These are phyloP conservation scores for Arachis hypogaea DNA, from an alignment of 306 rosid species.

Conservation along the genomic window DNA sequence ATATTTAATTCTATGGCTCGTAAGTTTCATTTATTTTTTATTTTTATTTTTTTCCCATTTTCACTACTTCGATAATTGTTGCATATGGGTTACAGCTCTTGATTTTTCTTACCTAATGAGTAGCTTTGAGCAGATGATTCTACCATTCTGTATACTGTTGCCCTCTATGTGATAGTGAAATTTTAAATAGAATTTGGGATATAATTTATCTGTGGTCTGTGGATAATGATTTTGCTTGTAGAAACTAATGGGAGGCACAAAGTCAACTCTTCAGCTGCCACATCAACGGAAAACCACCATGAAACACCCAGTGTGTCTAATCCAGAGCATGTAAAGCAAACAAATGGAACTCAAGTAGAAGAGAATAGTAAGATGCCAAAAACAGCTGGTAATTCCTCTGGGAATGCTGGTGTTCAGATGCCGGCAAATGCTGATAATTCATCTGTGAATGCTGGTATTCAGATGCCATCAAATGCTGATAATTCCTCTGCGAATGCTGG, in stretches of 20 bases:
- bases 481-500: slow-evolving; percentile 2
- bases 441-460: background rate
- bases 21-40: slow-evolving; percentile 41
- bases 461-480: background rate
- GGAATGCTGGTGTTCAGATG: background rate
- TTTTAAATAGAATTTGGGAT: slow-evolving; percentile 10
- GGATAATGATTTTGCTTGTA: slow-evolving; percentile 46
- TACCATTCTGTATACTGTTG: slow-evolving; percentile 21
- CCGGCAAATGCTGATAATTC: background rate
- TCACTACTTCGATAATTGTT: slow-evolving; percentile 22
- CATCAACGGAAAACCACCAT: slow-evolving; percentile 44
- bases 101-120: slow-evolving; percentile 17
- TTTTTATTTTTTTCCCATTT: background rate
- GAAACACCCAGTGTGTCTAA: slow-evolving; percentile 40
- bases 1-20: slow-evolving; percentile 50
- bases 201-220: slow-evolving; percentile 17
- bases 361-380: slow-evolving; percentile 32
- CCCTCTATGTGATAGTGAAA: slow-evolving; percentile 29
- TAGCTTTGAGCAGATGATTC: slow-evolving; percentile 29
- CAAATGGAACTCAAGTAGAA: slow-evolving; percentile 50
- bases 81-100: slow-evolving; percentile 22
- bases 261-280: slow-evolving; percentile 49
- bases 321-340: slow-evolving; percentile 44
- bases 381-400: background rate
- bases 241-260: slow-evolving; percentile 54